Conservation (phyloP, 257 asterid species). For the Mitragyna speciosa region DNA sequence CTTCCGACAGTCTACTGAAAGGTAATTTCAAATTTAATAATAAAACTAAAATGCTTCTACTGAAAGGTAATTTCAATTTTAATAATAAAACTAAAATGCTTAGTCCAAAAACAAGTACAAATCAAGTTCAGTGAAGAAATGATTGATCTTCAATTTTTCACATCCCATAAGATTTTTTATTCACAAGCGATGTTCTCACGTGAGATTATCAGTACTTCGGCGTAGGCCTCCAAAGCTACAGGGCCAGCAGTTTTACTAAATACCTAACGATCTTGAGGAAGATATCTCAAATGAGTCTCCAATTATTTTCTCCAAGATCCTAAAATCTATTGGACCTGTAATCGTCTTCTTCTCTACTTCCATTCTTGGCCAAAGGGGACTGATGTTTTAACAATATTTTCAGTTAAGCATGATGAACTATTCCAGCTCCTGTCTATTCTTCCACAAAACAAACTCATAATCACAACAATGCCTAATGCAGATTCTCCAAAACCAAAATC, state of each 20-base stretch:
- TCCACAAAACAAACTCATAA: background rate
- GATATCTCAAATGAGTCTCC: background rate
- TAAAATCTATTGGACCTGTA: background rate
- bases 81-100: no score
- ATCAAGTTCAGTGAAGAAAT: no score
- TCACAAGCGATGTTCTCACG: background rate
- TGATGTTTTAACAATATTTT: background rate
- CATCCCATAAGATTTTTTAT: background rate
- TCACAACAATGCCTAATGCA: background rate
- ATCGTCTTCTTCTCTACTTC: background rate
- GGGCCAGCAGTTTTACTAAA: background rate
- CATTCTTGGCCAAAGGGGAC: background rate
- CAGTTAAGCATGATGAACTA: slow-evolving; percentile 4
- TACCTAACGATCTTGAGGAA: background rate
- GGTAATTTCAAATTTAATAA: no score
- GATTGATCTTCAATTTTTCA: background rate
- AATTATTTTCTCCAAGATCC: background rate
- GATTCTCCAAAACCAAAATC: background rate
- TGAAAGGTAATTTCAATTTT: no score
- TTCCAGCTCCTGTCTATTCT: slow-evolving; percentile 3
- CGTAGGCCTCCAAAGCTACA: background rate
- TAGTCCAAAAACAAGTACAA: no score
- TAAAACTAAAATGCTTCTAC: no score
- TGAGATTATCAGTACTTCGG: background rate
- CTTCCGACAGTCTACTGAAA: no score